phyloP scores from a whole-genome alignment of 768 basidiomycete species.

The Russula compacta region DNA sequence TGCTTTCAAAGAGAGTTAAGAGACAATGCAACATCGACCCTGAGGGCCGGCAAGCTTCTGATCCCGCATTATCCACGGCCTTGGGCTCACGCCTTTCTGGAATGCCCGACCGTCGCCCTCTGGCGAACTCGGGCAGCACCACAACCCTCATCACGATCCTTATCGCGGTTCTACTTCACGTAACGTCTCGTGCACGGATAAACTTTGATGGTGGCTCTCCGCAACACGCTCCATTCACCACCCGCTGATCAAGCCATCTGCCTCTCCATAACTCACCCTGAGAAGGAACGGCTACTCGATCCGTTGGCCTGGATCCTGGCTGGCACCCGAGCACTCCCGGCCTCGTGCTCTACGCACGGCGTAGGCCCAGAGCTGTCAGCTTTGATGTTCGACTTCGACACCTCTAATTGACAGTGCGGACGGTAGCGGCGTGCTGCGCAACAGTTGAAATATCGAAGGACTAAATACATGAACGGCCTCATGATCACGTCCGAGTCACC shows the following conservation, averaged over 20 bases:
- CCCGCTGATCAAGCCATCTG: background rate
- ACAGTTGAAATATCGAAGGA: background rate
- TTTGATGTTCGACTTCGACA: background rate
- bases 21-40: background rate
- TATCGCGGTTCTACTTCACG: background rate
- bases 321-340: background rate
- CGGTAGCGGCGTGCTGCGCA: background rate
- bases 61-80: background rate
- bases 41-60: background rate
- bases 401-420: no score
- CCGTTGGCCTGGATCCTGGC: background rate
- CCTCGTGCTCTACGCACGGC: background rate
- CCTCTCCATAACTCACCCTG: background rate
- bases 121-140: background rate
- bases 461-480: background rate
- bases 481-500: background rate
- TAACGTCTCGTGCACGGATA: background rate
- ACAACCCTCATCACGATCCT: background rate
- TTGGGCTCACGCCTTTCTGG: background rate
- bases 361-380: background rate
- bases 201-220: constrained; percentile 1
- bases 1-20: background rate
- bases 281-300: background rate
- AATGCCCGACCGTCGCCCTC: background rate
- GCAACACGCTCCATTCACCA: background rate